Evolutionary conservation across 805 yeast genomes (phyloP).

Genomic region (Yamadazyma philogaea): DNA sequence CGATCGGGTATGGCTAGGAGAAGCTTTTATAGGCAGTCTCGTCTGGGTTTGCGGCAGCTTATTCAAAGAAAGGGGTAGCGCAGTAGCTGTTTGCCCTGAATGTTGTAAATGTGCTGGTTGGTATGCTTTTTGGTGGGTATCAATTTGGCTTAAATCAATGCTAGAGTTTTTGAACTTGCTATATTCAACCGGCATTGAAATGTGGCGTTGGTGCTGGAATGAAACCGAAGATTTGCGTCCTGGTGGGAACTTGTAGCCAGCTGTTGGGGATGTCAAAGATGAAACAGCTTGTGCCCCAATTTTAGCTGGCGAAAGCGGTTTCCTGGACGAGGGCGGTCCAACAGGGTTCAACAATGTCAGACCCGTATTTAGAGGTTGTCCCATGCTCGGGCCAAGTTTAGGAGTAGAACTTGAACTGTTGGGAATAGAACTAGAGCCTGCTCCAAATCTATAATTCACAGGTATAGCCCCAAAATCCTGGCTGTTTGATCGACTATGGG

Average conservation of each 20-base stretch:
- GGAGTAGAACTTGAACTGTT: slow-evolving; percentile 3
- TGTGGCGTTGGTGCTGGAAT: slow-evolving; percentile 38
- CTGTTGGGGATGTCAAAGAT: slow-evolving; percentile 32
- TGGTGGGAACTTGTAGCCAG: slow-evolving; percentile 14
- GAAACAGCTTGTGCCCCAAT: slow-evolving; percentile 32
- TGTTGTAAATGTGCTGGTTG: slow-evolving; percentile 3
- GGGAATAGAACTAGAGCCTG: slow-evolving; percentile 15
- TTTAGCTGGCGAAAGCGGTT: slow-evolving; percentile 10
- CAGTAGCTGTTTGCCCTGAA: slow-evolving; percentile 4
- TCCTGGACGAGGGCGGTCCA: neutral
- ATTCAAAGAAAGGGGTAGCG: neutral
- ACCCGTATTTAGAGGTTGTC: neutral
- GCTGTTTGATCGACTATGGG: slow-evolving; percentile 6
- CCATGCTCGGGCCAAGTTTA: slow-evolving; percentile 8
- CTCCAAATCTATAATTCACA: slow-evolving; percentile 35
- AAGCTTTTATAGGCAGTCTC: slow-evolving; percentile 7
- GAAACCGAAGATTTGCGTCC: slow-evolving; percentile 13
- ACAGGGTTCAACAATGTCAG: neutral
- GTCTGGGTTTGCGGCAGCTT: slow-evolving; percentile 1
- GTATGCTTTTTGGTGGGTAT: slow-evolving; percentile 10
- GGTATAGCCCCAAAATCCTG: slow-evolving; percentile 23
- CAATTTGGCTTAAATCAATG: slow-evolving; percentile 19
- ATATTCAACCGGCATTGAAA: slow-evolving; percentile 35
- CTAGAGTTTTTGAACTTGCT: slow-evolving; percentile 5
- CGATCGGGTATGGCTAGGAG: slow-evolving; percentile 22